Evolutionary conservation across 2,329 filamentous ascomycete species (phyloP), one percentile per base, ranked within the genome.

Genomic region (Xylogone sp.): DNA sequence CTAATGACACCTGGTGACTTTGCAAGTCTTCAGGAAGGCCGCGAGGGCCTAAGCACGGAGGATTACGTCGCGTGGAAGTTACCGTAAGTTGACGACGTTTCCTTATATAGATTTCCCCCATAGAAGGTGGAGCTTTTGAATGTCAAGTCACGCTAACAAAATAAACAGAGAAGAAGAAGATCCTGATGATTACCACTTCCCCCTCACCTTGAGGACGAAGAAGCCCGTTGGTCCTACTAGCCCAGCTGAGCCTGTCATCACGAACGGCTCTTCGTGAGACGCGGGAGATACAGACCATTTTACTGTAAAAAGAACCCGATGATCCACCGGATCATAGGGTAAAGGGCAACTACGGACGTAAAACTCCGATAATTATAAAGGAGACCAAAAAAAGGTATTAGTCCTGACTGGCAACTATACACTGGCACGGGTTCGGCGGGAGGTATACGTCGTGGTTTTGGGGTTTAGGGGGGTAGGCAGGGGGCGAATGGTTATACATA

Each of bases 1-100:
- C 96, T 97, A 91, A 97, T 99, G 94, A 99, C 94, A 1, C 94
- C 94, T 7, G 94, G 94, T 45, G 94, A 99, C 70, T 97, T 97
- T 77, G 94, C 91, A 22, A 96, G 90, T 61, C 76, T 99, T 51
- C 94, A 97, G 71, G 94, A 99, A 71, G 90, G 91, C 43, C 87
- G 87, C 43, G 94, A 99, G 70, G 92, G 93, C 1, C 74, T 99
- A 61, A 94, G 81, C 73, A 97, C 94, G 0, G 94, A 99, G 72
- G 94, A 99, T 67, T 97, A 99, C 69, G 90, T 97, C 65, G 88
- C 93, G 27, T 99, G 94, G 94, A 96, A 95, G 74, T 76, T 97
- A 53, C 94, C 93, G 88, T 97, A 81, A 87, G 92, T 91, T 51
- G 8, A 31, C 24, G 13, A 46, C 8, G n/a, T n/a, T n/a, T n/a